A percentile compares a stretch with the other conserved stretches of the same genome.
Conservation (phyloP, 1,139 yeast species). For the Suhomyces kunorum region DNA sequence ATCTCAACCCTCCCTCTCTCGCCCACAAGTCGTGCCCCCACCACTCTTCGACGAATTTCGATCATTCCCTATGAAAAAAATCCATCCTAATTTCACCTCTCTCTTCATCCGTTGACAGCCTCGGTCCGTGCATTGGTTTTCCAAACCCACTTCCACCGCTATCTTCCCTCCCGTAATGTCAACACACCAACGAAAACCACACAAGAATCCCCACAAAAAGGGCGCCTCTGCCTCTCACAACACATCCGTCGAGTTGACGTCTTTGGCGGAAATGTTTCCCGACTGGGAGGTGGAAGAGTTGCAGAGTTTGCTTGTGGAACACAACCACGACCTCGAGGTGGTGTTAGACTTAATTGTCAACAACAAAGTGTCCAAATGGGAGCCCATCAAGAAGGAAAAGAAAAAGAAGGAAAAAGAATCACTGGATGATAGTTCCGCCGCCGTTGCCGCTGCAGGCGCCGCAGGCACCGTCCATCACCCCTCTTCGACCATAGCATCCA, state of each 20-base stretch:
- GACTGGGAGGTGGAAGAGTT: conserved; percentile 93
- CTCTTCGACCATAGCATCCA: conserved; percentile 12
- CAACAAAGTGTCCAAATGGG: conserved; percentile 68
- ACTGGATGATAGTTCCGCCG: conserved; percentile 10
- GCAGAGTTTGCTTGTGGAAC: conserved; percentile 70
- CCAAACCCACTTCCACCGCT: conserved; percentile 14
- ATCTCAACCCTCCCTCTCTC: no score
- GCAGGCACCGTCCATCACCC: conserved; percentile 4
- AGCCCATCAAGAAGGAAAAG: conserved; percentile 53
- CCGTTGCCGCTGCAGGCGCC: conserved; percentile 4
- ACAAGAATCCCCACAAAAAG: conserved; percentile 50
- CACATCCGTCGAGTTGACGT: conserved; percentile 43
- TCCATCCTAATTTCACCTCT: conserved; percentile 9
- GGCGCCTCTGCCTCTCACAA: conserved; percentile 15
- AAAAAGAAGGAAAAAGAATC: conserved; percentile 37
- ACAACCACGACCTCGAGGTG: conserved; percentile 68
- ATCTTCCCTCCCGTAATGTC: conserved; percentile 15
- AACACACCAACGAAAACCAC: conserved; percentile 41
- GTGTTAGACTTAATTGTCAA: conserved; percentile 87
- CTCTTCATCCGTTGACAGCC: conserved; percentile 13
- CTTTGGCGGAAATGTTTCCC: conserved; percentile 84
- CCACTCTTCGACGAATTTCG: conserved; percentile 14
- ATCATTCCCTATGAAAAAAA: conserved; percentile 15
- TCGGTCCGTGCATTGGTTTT: conserved; percentile 10
- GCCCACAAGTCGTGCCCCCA: conserved; percentile 12